phyloP scores from a whole-genome alignment of 129 eudicot genomes.

The Pulicaria dysenterica region DNA sequence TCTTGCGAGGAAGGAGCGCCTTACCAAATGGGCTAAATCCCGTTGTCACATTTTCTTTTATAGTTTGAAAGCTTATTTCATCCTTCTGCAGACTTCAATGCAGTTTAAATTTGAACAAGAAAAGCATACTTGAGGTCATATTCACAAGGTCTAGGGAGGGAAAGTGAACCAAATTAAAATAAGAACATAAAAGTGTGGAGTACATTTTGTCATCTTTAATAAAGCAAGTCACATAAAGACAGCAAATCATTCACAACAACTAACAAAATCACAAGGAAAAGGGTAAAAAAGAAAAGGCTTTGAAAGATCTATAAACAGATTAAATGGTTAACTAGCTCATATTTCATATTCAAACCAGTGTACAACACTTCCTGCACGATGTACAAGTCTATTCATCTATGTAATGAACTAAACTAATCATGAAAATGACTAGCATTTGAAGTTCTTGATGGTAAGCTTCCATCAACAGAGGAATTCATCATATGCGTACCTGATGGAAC shows the following conservation, averaged over 20 bases:
- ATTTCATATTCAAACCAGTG: conserved; percentile 31
- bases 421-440: conserved; percentile 23
- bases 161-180: conserved; percentile 32
- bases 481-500: conserved; percentile 48
- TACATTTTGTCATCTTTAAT: conserved; percentile 41
- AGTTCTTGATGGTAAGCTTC: conserved; percentile 52
- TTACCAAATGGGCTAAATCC: background rate
- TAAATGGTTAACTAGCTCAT: conserved; percentile 21
- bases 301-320: conserved; percentile 14
- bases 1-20: too few species aligned
- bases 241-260: conserved; percentile 28
- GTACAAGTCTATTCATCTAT: conserved; percentile 28
- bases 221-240: conserved; percentile 26
- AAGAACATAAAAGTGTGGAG: conserved; percentile 18
- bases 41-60: background rate
- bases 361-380: conserved; percentile 28
- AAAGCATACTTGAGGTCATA: background rate
- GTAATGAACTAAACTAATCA: conserved; percentile 19
- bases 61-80: background rate
- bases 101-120: background rate
- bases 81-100: background rate
- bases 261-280: conserved; percentile 17
- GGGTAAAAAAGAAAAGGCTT: background rate
- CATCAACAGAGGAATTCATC: conserved; percentile 48
- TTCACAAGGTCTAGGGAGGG: conserved; percentile 35